phyloP scores from a whole-genome alignment of 2,329 filamentous ascomycete species.

The Venturia carpophila region DNA sequence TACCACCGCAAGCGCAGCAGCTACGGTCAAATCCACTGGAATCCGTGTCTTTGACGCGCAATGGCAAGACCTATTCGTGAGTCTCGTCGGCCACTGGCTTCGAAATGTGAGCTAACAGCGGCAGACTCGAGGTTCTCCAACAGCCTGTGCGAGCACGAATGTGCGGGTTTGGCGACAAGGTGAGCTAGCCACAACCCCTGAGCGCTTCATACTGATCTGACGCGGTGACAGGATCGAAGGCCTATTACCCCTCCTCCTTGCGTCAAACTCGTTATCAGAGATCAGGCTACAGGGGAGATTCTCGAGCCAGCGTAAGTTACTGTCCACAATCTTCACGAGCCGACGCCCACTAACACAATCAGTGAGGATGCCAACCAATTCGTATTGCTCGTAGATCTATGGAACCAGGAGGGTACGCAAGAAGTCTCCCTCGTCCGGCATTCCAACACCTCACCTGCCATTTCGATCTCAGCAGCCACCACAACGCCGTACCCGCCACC shows the following conservation, averaged over 20 bases:
- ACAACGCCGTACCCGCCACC: constrained; percentile 66
- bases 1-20: constrained; percentile 8
- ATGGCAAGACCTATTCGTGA: constrained; percentile 8
- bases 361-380: constrained; percentile 53
- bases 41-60: neutral
- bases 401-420: constrained; percentile 50
- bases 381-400: constrained; percentile 62
- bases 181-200: constrained; percentile 35
- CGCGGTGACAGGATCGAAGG: constrained; percentile 63
- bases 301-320: constrained; percentile 68
- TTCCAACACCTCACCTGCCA: constrained; percentile 53
- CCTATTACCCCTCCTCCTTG: constrained; percentile 95
- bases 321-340: constrained; percentile 23
- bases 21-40: neutral
- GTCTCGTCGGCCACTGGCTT: neutral
- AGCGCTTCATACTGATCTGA: constrained; percentile 19
- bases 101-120: neutral
- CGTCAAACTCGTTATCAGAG: constrained; percentile 71
- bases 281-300: constrained; percentile 67
- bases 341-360: neutral
- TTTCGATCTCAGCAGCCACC: constrained; percentile 71
- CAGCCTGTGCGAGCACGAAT: constrained; percentile 89
- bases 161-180: constrained; percentile 99
- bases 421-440: constrained; percentile 65
- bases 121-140: constrained; percentile 56